A percentile compares a stretch with the other conserved stretches of the same genome.
These are phyloP conservation scores for Phytophthora lateralis DNA, from an alignment of 352 stramenopile genomes.

Conservation along the genomic window DNA sequence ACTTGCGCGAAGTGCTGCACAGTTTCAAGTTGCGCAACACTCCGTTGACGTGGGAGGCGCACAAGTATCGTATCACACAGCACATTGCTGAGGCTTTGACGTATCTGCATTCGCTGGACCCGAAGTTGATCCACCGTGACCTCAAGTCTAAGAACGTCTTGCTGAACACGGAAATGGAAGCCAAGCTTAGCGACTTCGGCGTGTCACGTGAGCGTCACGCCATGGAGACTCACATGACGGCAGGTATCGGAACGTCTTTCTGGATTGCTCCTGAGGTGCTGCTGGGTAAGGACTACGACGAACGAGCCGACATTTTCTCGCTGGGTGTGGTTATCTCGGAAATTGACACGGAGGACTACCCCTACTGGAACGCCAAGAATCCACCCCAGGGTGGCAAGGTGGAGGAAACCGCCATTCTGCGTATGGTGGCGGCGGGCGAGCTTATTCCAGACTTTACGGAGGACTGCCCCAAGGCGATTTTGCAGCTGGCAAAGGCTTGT, in stretches of 20 bases:
- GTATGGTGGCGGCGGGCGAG: slow-evolving; percentile 64
- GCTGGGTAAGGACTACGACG: slow-evolving; percentile 58
- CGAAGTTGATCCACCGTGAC: slow-evolving; percentile 75
- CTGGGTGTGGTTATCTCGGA: slow-evolving; percentile 57
- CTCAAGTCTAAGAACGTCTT: slow-evolving; percentile 81
- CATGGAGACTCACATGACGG: slow-evolving; percentile 74
- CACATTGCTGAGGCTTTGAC: slow-evolving; percentile 65
- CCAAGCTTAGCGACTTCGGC: slow-evolving; percentile 83
- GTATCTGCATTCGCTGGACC: slow-evolving; percentile 72
- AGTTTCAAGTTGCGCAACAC: slow-evolving; percentile 52
- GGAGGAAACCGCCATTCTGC: slow-evolving; percentile 62
- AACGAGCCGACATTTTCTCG: slow-evolving; percentile 63
- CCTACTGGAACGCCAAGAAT: slow-evolving; percentile 68
- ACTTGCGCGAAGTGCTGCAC: slow-evolving; percentile 65
- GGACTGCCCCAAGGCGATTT: slow-evolving; percentile 45
- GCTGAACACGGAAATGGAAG: slow-evolving; percentile 63
- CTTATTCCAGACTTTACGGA: slow-evolving; percentile 62
- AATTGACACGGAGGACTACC: slow-evolving; percentile 66
- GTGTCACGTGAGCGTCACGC: slow-evolving; percentile 62
- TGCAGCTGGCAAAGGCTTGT: slow-evolving; percentile 57
- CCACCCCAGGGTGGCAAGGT: slow-evolving; percentile 46
- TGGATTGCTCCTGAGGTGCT: slow-evolving; percentile 78
- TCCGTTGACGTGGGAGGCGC: slow-evolving; percentile 47
- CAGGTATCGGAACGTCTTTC: slow-evolving; percentile 69
- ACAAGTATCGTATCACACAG: slow-evolving; percentile 60